Conservation (phyloP, 805 yeast genomes). For the Hyphopichia homilentoma region DNA sequence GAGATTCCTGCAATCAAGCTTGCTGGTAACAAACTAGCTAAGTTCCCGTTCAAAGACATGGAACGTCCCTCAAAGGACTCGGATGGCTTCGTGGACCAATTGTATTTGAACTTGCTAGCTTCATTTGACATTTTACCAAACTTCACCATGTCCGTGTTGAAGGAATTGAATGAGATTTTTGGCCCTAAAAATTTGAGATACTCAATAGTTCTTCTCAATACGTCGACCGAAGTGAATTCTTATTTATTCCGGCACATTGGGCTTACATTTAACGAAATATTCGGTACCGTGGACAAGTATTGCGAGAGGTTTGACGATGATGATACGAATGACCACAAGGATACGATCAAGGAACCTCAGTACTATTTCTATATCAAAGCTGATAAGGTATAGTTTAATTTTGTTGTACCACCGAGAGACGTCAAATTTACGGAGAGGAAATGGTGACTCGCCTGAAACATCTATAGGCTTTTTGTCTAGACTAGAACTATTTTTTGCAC, state of each 20-base stretch:
- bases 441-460: too few species aligned
- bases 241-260: slow-evolving; percentile 26
- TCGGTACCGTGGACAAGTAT: slow-evolving; percentile 27
- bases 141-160: slow-evolving; percentile 18
- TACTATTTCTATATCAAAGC: slow-evolving; percentile 25
- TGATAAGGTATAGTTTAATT: slow-evolving; percentile 10
- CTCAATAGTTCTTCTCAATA: slow-evolving; percentile 24
- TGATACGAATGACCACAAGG: slow-evolving; percentile 8
- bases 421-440: background rate
- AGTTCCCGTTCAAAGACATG: background rate
- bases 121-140: slow-evolving; percentile 22
- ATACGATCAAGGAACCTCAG: slow-evolving; percentile 13
- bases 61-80: background rate
- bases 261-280: slow-evolving; percentile 27
- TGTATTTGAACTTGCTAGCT: slow-evolving; percentile 1
- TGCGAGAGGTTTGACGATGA: slow-evolving; percentile 16
- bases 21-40: slow-evolving; percentile 6
- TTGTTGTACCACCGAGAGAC: background rate
- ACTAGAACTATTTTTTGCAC: too few species aligned
- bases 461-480: too few species aligned
- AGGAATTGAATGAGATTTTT: slow-evolving; percentile 22
- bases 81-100: background rate
- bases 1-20: slow-evolving; percentile 26
- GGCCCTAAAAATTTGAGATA: slow-evolving; percentile 32
- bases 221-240: slow-evolving; percentile 25